phyloP scores from a whole-genome alignment of 1,284 basidiomycete genomes.

The Sporisorium reilianum region DNA sequence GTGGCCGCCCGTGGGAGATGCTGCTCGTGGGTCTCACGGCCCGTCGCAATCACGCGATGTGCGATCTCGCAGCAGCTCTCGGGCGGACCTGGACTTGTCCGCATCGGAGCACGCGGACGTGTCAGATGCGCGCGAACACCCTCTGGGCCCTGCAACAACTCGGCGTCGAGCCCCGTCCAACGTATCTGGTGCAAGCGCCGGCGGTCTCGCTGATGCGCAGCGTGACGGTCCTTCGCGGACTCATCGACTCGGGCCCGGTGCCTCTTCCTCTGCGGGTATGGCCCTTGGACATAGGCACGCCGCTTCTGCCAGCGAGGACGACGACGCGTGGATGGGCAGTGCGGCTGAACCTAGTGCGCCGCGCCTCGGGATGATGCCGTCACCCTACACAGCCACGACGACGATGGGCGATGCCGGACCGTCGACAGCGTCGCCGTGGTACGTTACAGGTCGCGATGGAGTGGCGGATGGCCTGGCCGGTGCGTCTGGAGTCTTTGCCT shows the following conservation, averaged over 20 bases:
- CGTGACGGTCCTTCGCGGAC: conserved; percentile 16
- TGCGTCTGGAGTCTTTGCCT: conserved; percentile 3
- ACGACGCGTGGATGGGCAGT: conserved; percentile 22
- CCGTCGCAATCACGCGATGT: conserved; percentile 3
- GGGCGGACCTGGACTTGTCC: conserved; percentile 1
- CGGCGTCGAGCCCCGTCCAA: conserved; percentile 3
- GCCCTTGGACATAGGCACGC: conserved; percentile 14
- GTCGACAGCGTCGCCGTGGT: conserved; percentile 25
- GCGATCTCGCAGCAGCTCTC: conserved; percentile 9
- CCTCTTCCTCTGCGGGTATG: conserved; percentile 23
- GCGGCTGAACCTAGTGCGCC: conserved; percentile 21
- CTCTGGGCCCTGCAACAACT: conserved; percentile 1
- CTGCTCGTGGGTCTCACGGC: neutral
- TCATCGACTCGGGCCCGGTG: conserved; percentile 21
- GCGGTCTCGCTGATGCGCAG: conserved; percentile 6
- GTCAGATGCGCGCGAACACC: conserved; percentile 1
- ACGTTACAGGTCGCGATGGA: conserved; percentile 7
- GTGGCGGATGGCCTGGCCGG: neutral
- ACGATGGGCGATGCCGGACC: conserved; percentile 10
- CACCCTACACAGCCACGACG: conserved; percentile 18
- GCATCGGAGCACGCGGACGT: conserved; percentile 1
- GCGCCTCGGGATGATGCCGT: conserved; percentile 35
- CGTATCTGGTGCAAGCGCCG: neutral
- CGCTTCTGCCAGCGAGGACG: conserved; percentile 22
- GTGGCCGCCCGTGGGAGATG: conserved; percentile 11